Evolutionary conservation across 2,329 filamentous ascomycete species (phyloP), one percentile per base, ranked within the genome.

Genomic region (Exophiala sp.): DNA sequence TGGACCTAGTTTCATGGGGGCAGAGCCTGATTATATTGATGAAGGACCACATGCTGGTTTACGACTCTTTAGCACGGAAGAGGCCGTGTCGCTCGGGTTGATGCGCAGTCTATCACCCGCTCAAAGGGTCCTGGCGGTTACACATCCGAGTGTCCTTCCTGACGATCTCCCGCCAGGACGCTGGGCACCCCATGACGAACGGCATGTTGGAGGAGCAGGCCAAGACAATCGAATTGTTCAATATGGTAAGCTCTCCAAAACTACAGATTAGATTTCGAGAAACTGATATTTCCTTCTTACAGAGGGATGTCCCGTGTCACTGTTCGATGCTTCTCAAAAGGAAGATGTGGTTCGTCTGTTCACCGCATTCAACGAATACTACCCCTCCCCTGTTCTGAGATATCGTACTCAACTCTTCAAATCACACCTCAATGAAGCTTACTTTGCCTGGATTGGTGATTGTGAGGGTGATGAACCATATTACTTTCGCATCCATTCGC

Each of bases 221-320:
- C 33, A 48, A 24, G 46, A 48, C 21, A 48, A 48, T 29, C 14
- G 46, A 7, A 14, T 48, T 14, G 24, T 48, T 12, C 46, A 32
- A n/a, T 48, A 48, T 29, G 46, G 34, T 38, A 18, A 18, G 16
- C 16, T 18, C 16, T 18, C 16, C 16, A 18, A 18, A 18, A 18
- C 16, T 18, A 18, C 16, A 18, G 16, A 18, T 18, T 18, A 2
- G 16, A 18, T 18, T 18, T 18, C 16, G 16, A 18, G 16, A 18
- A 18, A 18, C 16, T 18, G 16, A 18, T 18, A 18, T 18, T 18
- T 18, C 3, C 2, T 18, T 18, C 16, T 18, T 18, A 18, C 16
- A 18, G 16, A 18, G 16, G 16, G 16, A 18, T 18, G 16, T 18
- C 16, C 16, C 16, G 16, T 18, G 16, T 18, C 16, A 18, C 16